These are phyloP conservation scores for Aspergillus haitiensis DNA, from an alignment of 495 filamentous ascomycete species.

Conservation along the genomic window DNA sequence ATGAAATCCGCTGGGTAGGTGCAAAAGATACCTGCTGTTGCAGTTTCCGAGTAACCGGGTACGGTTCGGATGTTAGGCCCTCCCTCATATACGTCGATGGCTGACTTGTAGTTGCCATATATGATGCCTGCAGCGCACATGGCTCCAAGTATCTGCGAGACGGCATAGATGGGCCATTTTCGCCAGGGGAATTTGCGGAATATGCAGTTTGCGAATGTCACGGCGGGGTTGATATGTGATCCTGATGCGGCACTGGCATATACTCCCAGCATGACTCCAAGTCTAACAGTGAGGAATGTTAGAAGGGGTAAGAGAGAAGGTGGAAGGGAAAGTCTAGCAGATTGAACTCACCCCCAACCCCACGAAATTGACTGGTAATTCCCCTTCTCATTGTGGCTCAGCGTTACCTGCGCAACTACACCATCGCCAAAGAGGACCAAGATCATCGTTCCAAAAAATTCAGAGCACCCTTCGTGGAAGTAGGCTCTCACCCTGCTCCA, in stretches of 20 bases:
- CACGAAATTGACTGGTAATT: conserved; percentile 62
- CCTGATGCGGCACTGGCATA: conserved; percentile 60
- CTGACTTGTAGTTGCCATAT: conserved; percentile 57
- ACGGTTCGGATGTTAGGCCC: conserved; percentile 55
- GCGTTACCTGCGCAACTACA: conserved; percentile 57
- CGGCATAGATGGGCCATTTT: conserved; percentile 53
- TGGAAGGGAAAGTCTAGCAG: background rate
- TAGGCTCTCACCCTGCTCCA: conserved; percentile 50
- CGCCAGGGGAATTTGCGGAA: conserved; percentile 63
- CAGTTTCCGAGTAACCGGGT: conserved; percentile 52
- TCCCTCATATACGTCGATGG: conserved; percentile 57
- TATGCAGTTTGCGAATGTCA: conserved; percentile 63
- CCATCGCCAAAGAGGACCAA: conserved; percentile 65
- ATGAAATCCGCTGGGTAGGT: conserved; percentile 64
- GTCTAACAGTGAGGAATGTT: conserved; percentile 22
- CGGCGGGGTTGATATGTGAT: conserved; percentile 64
- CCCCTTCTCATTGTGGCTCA: conserved; percentile 52
- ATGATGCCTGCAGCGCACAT: conserved; percentile 56
- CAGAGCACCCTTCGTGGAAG: conserved; percentile 57
- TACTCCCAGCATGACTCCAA: conserved; percentile 66
- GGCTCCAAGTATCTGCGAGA: conserved; percentile 56
- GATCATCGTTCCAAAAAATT: conserved; percentile 66
- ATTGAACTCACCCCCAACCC: conserved; percentile 57
- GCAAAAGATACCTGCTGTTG: conserved; percentile 65
- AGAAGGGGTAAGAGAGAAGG: conserved; percentile 6